Evolutionary conservation across 306 rosid genomes (phyloP).

Genomic region (Lablab purpureus): DNA sequence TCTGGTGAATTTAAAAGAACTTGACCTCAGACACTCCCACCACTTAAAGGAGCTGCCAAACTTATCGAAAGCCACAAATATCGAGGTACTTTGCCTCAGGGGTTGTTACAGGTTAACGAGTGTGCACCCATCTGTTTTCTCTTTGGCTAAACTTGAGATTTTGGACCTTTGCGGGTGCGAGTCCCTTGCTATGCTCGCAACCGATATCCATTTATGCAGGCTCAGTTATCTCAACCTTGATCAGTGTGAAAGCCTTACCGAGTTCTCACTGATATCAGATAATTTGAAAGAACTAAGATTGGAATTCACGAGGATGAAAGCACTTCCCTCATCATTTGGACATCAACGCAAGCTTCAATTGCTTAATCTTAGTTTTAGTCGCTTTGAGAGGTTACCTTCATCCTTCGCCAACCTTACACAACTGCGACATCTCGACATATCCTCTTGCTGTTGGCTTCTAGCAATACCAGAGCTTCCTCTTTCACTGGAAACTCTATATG

Average conservation of each 20-base stretch:
- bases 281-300: neutral
- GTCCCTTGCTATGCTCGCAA: neutral
- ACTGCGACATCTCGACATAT: neutral
- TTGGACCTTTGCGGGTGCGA: fast-evolving
- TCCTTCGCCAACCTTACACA: neutral
- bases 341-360: neutral
- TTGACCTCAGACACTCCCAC: neutral
- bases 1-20: neutral
- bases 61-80: neutral
- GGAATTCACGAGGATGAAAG: too few relatives aligned
- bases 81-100: neutral
- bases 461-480: neutral
- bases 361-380: neutral
- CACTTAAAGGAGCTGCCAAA: neutral
- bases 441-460: fast-evolving
- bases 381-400: neutral
- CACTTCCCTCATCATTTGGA: neutral
- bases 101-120: neutral
- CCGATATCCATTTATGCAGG: neutral
- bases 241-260: fast-evolving
- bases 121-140: neutral
- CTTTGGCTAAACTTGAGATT: neutral
- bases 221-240: neutral
- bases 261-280: neutral
- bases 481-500: neutral